Evolutionary conservation across 164 flowering plant genomes (phyloP).

Genomic region (Malania oleifera): DNA sequence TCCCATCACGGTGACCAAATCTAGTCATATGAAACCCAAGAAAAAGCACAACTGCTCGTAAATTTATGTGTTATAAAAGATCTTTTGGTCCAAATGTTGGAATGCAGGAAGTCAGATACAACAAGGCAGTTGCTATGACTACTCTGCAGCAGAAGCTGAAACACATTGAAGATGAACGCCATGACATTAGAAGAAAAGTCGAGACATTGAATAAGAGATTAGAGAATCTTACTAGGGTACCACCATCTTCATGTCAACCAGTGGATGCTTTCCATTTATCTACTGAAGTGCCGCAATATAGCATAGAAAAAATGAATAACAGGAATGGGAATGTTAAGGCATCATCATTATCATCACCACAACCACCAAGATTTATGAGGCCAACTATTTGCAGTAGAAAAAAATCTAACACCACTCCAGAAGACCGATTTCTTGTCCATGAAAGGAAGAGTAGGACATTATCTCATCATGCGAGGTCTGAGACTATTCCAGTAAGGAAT

Average conservation of each 20-base stretch:
- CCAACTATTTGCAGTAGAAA: conserved; percentile 52
- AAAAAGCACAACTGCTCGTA: background rate
- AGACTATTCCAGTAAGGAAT: conserved; percentile 28
- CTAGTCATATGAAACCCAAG: no score
- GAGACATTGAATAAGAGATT: conserved; percentile 28
- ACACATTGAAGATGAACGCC: conserved; percentile 41
- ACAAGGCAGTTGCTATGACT: conserved; percentile 38
- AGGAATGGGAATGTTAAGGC: conserved; percentile 9
- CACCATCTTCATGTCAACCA: conserved; percentile 15
- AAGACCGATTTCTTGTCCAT: conserved; percentile 11
- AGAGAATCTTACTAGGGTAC: conserved; percentile 21
- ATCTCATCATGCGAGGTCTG: conserved; percentile 36
- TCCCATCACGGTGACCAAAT: background rate
- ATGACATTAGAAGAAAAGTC: conserved; percentile 22
- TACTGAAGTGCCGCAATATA: conserved; percentile 17
- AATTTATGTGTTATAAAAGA: background rate
- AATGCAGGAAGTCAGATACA: conserved; percentile 34
- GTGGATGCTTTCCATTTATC: conserved; percentile 17
- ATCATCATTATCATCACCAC: conserved; percentile 20
- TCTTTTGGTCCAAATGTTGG: conserved; percentile 1
- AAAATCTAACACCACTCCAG: conserved; percentile 27
- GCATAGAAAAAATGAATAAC: conserved; percentile 8
- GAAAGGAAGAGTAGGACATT: conserved; percentile 26
- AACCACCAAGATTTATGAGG: conserved; percentile 54
- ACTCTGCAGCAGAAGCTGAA: conserved; percentile 38